Evolutionary conservation across 2,329 filamentous ascomycete genomes (phyloP), one percentile per base, ranked within the genome.

Genomic region (Amauroascus niger): DNA sequence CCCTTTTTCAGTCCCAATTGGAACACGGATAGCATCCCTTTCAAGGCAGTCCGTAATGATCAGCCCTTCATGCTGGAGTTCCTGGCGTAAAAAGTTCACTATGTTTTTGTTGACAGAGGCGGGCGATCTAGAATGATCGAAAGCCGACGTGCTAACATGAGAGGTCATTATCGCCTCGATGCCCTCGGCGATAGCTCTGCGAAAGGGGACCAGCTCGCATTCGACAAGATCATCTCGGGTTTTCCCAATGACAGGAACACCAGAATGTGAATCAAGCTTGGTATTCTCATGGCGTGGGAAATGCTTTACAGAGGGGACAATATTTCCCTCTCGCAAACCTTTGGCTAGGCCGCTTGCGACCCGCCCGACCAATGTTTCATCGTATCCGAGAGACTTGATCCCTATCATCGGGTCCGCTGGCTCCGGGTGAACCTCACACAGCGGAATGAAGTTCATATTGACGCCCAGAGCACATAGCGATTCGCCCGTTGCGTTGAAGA

Each of bases 271-370:
- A 57, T 74, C 71, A 0, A 72, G 65, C n/a, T 67, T 68, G 0
- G 70, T 74, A 55, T 74, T 69, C 24, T 70, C 71, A 59, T 73
- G 71, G 0, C 72, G 71, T 3, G 71, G 72, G 37, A 75, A 74
- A 63, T 74, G 70, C 58, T 75, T 75, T 1, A 71, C 65, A 51
- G 69, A 73, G 5, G 72, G 67, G 5, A 74, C 61, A 20, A 75
- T 61, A 6, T 67, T 67, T n/a, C 64, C 59, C 47, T 71, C 64
- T 20, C 66, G 63, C 13, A 74, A 61, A 6, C 71, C 71, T 39
- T 61, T 64, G 7, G 69, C 63, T 33, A 67, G 60, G 7, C 68
- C 69, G 44, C 67, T 69, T 26, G 72, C 63, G 53, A 75, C 70
- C 28, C 66, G 67, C 18, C 68, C 71, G 32, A 75, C 70, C 45